Evolutionary conservation across 441 rosid species (phyloP).

Genomic region (Breynia disticha): DNA sequence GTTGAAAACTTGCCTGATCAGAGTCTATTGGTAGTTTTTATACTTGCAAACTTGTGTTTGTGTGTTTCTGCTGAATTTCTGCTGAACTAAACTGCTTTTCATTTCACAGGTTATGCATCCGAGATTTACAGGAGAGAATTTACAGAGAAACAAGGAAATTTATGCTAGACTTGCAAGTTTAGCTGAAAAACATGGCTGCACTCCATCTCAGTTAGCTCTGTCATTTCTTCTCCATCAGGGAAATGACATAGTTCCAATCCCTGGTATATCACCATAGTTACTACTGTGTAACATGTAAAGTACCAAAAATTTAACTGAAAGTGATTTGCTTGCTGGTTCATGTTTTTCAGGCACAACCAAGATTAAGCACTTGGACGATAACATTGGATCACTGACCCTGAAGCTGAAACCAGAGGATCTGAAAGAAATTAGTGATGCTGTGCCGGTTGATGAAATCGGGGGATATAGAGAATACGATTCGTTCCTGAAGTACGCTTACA

Average conservation of each 20-base stretch:
- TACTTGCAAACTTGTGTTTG: neutral
- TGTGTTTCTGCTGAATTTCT: neutral
- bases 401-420: conserved; percentile 18
- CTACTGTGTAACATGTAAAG: neutral
- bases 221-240: conserved; percentile 49
- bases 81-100: neutral
- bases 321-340: neutral
- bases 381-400: conserved; percentile 22
- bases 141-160: conserved; percentile 39
- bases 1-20: conserved; percentile 23
- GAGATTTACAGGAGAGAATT: conserved; percentile 31
- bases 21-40: conserved; percentile 24
- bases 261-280: conserved; percentile 19
- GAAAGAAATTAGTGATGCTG: conserved; percentile 18
- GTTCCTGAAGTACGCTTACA: conserved; percentile 12
- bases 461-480: conserved; percentile 16
- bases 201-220: conserved; percentile 41
- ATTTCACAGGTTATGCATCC: conserved; percentile 19
- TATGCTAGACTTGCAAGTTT: conserved; percentile 23
- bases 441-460: conserved; percentile 18
- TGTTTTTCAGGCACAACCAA: conserved; percentile 29
- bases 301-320: neutral
- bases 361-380: conserved; percentile 24
- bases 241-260: conserved; percentile 41
- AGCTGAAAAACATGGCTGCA: conserved; percentile 32